These are phyloP conservation scores for Neofusicoccum laricinum DNA, from an alignment of 2,329 filamentous ascomycete genomes.

Conservation along the genomic window DNA sequence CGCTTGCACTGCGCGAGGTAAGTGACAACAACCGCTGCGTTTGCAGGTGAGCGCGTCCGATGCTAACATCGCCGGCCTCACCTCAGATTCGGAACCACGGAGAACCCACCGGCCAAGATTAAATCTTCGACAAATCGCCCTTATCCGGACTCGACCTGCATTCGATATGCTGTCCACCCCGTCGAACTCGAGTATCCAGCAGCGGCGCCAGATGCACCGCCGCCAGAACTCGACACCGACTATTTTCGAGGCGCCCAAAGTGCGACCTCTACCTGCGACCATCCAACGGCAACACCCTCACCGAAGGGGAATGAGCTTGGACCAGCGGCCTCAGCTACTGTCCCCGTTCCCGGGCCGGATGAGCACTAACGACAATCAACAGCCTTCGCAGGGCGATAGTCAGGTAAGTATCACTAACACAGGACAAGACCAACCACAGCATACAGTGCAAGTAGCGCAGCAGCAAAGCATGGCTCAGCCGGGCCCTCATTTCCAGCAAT, in stretches of 20 bases:
- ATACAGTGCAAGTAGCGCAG: constrained; percentile 86
- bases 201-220: constrained; percentile 72
- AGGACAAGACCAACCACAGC: constrained; percentile 62
- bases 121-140: constrained; percentile 16
- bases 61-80: constrained; percentile 11
- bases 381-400: constrained; percentile 48
- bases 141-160: constrained; percentile 69
- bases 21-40: constrained; percentile 11
- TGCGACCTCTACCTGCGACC: constrained; percentile 60
- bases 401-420: constrained; percentile 58
- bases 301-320: constrained; percentile 81
- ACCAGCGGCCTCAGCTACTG: constrained; percentile 59
- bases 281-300: constrained; percentile 58
- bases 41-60: constrained; percentile 3
- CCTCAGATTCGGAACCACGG: constrained; percentile 39
- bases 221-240: constrained; percentile 84
- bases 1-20: constrained; percentile 79
- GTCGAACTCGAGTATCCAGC: constrained; percentile 68
- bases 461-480: constrained; percentile 80
- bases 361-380: constrained; percentile 21
- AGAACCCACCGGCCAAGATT: constrained; percentile 8
- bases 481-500: constrained; percentile 52
- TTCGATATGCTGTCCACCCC: constrained; percentile 74
- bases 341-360: constrained; percentile 40
- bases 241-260: constrained; percentile 72